Evolutionary conservation across 2,329 filamentous ascomycete genomes (phyloP).

Genomic region (Talaromyces sp.): DNA sequence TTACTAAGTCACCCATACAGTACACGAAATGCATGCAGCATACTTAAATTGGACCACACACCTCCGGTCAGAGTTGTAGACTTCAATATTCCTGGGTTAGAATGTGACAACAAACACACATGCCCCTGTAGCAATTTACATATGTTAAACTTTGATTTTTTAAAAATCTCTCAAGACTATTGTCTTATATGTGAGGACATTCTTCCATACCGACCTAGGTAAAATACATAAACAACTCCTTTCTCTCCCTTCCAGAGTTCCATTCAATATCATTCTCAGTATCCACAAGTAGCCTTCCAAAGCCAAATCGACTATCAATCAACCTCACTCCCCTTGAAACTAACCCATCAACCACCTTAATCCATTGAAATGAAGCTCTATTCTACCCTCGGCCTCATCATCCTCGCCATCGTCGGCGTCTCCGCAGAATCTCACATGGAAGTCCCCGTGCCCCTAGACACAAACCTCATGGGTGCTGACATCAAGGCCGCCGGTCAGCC

Average conservation of each 20-base stretch:
- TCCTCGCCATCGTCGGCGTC: background rate
- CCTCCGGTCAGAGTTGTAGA: background rate
- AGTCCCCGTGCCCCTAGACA: background rate
- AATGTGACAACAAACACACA: background rate
- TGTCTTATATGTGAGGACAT: background rate
- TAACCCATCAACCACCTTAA: background rate
- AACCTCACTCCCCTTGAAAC: background rate
- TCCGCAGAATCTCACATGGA: background rate
- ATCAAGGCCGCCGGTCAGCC: background rate
- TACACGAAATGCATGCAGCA: background rate
- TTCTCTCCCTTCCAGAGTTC: background rate
- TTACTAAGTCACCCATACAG: background rate
- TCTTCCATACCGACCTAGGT: background rate
- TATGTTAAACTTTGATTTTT: background rate
- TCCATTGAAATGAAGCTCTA: background rate
- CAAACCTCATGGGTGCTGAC: background rate
- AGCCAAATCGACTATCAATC: background rate
- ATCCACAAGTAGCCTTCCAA: background rate
- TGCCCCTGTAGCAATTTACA: background rate
- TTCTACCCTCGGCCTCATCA: background rate
- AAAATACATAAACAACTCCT: background rate
- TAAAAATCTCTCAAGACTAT: background rate
- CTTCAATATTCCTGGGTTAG: background rate
- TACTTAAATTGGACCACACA: background rate
- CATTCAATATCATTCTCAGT: background rate